Percentiles rank a stretch among this genome's conserved stretches.
Evolutionary conservation across 2,329 filamentous ascomycete genomes (phyloP).

Genomic region (Byssochlamys sp.): DNA sequence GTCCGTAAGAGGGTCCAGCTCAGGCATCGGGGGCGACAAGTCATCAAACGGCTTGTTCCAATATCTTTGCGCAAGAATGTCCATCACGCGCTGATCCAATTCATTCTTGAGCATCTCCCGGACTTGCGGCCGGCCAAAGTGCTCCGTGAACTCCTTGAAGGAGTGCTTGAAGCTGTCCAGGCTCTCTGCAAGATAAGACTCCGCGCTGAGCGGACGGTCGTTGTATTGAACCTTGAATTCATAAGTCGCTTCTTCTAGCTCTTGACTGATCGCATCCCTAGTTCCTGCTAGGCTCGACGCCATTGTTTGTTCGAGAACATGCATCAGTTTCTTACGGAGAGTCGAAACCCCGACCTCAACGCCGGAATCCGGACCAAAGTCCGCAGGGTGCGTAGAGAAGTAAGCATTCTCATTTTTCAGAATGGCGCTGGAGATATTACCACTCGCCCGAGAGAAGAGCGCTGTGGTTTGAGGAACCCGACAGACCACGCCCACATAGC

Average conservation of each 20-base stretch:
- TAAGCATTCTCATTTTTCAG: slow-evolving; percentile 78
- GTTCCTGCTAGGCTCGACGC: slow-evolving; percentile 81
- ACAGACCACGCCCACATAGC: slow-evolving; percentile 91
- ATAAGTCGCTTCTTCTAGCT: slow-evolving; percentile 91
- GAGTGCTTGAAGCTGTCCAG: slow-evolving; percentile 95
- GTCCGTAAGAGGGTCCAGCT: slow-evolving; percentile 63
- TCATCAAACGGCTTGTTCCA: slow-evolving; percentile 95
- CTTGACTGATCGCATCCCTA: slow-evolving; percentile 82
- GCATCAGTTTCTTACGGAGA: slow-evolving; percentile 90
- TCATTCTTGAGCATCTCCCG: slow-evolving; percentile 81
- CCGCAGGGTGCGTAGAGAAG: slow-evolving; percentile 71
- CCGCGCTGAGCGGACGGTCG: slow-evolving; percentile 83
- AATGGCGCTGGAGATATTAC: slow-evolving; percentile 71
- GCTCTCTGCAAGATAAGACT: slow-evolving; percentile 91
- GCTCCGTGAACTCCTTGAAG: slow-evolving; percentile 85
- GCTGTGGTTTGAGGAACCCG: slow-evolving; percentile 59
- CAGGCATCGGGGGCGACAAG: slow-evolving; percentile 55
- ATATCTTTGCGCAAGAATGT: slow-evolving; percentile 83
- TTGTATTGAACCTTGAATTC: slow-evolving; percentile 99
- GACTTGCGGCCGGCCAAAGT: slow-evolving; percentile 82
- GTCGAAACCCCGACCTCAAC: slow-evolving; percentile 74
- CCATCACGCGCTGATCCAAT: slow-evolving; percentile 86
- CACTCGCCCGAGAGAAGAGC: slow-evolving; percentile 72
- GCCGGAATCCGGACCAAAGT: slow-evolving; percentile 65
- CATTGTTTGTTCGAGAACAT: slow-evolving; percentile 94